Base-by-base conservation (phyloP, 371 early-diverging fungal genomes). In the Mortierella sp. region DNA sequence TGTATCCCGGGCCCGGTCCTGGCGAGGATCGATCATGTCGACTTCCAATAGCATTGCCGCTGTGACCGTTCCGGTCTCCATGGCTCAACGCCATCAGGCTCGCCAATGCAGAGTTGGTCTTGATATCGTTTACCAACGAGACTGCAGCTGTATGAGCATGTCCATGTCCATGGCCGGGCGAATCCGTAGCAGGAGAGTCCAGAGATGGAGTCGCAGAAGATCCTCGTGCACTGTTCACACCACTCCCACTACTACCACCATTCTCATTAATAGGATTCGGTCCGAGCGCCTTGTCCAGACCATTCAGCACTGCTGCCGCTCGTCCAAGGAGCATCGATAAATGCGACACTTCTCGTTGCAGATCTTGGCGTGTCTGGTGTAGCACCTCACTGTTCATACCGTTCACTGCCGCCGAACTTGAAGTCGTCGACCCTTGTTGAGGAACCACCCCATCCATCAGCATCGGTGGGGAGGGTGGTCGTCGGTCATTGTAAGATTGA, bases 321-420 rank as follows among this genome's bases (percentile, higher is more conserved):
- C 86, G 86, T 43, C 82, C 83, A 29, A 91, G 66, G 23, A 91
- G 74, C 69, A 82, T 84, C 2, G 86, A 87, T 23, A 91, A 72
- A 62, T 88, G 85, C 11, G 84, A 81, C 18, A 91, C 86, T 68
- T 91, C 90, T 52, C 88, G 80, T 60, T 88, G 89, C 19, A 91
- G 74, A 72, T 91, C 89, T 68, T 87, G 81, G 23, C 90, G 87
- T 67, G 90, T 89, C 29, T 87, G 85, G 65, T 88, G 83, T 19
- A 89, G 67, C 21, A 85, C 83, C 45, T 85, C 81, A 3, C 80
- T 83, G n/a, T 82, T 84, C 7, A 77, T n/a, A 30, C 21, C 63
- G 63, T 2, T 56, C 26, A 25, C 44, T 26, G 14, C 56, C 57
- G 1, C 6, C 16, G 7, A 26, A 23, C 12, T 18, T 55, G 28